Base-by-base conservation (phyloP, 192 early-diverging fungal species). In the Backusella tarrabulga region DNA sequence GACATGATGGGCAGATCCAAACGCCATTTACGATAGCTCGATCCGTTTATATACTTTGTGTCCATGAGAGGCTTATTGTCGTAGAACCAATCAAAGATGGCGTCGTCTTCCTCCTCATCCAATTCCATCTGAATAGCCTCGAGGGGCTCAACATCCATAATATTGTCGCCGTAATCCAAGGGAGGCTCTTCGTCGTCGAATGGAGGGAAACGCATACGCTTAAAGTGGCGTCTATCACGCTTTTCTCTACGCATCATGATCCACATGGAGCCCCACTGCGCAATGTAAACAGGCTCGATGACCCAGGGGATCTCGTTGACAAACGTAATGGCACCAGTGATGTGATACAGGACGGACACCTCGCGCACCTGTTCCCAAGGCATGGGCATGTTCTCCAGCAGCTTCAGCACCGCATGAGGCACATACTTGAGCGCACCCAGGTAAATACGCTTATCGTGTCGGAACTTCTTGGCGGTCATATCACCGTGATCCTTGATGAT, bases 191-290 rank as follows among this genome's bases (percentile, higher is more conserved):
- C 98, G 76, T 99, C 98, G 84, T 99, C 98, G 83, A 98, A 98
- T 6, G 95, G 96, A 67, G 97, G 97, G 82, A 98, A 97, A 68
- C 96, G 90, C 97, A 98, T 99, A 79, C 98, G 95, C 81, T 98
- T 98, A 76, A 99, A 99, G 81, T 99, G 96, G 76, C 94, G 90
- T 81, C 98, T 93, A 77, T 98, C 97, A 73, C 95, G 88, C 85
- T 99, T 99, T 80, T 99, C 98, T 74, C 98, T 90, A 74, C 98
- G 91, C 98, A 99, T 99, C 98, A 98, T 98, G 77, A 97, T 98
- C 97, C 97, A 98, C 97, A 98, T 98, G 19, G 95, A 95, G 54
- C 95, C 98, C 98, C 98, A 99, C 85, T 99, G 98, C 6, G 98
- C 96, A 80, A 97, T 94, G 80, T 97, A 99, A 35, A 97, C 90